These are phyloP conservation scores for Tremella yokohamensis DNA, from an alignment of 768 basidiomycete genomes.

Conservation along the genomic window DNA sequence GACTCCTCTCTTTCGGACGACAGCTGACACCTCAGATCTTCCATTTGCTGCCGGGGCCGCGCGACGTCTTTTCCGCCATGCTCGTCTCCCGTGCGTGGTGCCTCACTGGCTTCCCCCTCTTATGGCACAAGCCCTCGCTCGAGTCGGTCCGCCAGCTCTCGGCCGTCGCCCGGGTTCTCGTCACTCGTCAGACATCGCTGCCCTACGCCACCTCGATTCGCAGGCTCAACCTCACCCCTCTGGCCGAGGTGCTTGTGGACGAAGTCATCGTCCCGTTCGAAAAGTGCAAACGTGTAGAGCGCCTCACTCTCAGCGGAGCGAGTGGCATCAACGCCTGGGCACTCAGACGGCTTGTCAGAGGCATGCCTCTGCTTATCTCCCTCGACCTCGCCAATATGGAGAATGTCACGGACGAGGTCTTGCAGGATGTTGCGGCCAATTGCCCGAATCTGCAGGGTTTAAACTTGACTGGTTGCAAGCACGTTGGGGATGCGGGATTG, in stretches of 20 bases:
- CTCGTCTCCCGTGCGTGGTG: slow-evolving; percentile 90
- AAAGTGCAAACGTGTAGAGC: slow-evolving; percentile 75
- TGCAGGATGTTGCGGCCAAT: slow-evolving; percentile 66
- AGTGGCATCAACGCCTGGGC: slow-evolving; percentile 63
- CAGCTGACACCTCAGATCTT: slow-evolving; percentile 57
- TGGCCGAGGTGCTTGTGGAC: slow-evolving; percentile 69
- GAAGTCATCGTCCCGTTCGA: slow-evolving; percentile 68
- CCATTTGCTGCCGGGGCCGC: slow-evolving; percentile 69
- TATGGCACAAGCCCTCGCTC: slow-evolving; percentile 89
- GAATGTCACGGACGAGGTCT: slow-evolving; percentile 66
- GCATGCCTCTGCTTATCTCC: slow-evolving; percentile 73
- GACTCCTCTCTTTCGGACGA: background rate
- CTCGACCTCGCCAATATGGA: slow-evolving; percentile 75
- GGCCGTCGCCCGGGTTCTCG: slow-evolving; percentile 71
- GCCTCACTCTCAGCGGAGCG: slow-evolving; percentile 82
- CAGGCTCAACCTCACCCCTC: slow-evolving; percentile 78
- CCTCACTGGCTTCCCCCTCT: slow-evolving; percentile 87
- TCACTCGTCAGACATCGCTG: slow-evolving; percentile 65
- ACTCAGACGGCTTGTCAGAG: slow-evolving; percentile 64
- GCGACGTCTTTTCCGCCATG: slow-evolving; percentile 70
- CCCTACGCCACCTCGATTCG: slow-evolving; percentile 83
- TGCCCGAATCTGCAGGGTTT: slow-evolving; percentile 82
- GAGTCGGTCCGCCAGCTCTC: slow-evolving; percentile 66
- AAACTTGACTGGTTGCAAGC: slow-evolving; percentile 78
- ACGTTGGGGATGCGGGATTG: slow-evolving; percentile 73